Conservation (phyloP, 1,284 basidiomycete genomes). For the Peniophora sp. region DNA sequence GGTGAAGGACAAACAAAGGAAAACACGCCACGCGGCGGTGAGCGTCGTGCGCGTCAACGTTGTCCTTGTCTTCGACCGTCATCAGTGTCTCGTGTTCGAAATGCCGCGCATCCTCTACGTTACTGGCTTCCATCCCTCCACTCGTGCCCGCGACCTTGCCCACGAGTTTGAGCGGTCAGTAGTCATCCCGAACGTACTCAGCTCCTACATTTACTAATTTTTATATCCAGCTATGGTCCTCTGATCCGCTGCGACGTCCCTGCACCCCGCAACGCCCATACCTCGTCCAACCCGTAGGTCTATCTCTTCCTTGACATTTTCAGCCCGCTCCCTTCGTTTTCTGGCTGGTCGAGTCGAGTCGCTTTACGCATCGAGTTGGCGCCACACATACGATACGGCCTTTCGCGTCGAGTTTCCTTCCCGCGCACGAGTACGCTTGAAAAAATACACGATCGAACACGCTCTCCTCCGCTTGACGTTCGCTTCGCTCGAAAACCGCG, state of each 20-base stretch:
- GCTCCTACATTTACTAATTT: not conserved
- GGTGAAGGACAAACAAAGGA: no score
- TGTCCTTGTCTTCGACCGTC: no score
- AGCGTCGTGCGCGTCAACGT: no score
- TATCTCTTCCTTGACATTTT: conserved; percentile 9
- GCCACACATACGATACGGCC: conserved; percentile 4
- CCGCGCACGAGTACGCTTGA: not conserved
- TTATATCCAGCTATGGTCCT: conserved; percentile 53
- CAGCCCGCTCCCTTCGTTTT: conserved; percentile 11
- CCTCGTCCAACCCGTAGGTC: conserved; percentile 73
- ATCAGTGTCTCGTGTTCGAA: not conserved
- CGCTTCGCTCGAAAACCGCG: conserved; percentile 18
- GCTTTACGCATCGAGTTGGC: conserved; percentile 13
- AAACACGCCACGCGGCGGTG: no score
- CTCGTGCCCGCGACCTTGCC: conserved; percentile 76
- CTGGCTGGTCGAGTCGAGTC: conserved; percentile 22
- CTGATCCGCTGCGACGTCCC: conserved; percentile 85
- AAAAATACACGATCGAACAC: not conserved
- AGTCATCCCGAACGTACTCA: not conserved
- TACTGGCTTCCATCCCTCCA: conserved; percentile 73
- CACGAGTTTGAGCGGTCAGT: conserved; percentile 81
- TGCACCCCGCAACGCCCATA: conserved; percentile 69
- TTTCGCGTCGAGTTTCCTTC: conserved; percentile 2
- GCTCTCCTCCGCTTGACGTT: conserved; percentile 6
- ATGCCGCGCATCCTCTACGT: conserved; percentile 84